Base-by-base conservation (phyloP, 2,329 filamentous ascomycete genomes). In the Microdochium paspali region DNA sequence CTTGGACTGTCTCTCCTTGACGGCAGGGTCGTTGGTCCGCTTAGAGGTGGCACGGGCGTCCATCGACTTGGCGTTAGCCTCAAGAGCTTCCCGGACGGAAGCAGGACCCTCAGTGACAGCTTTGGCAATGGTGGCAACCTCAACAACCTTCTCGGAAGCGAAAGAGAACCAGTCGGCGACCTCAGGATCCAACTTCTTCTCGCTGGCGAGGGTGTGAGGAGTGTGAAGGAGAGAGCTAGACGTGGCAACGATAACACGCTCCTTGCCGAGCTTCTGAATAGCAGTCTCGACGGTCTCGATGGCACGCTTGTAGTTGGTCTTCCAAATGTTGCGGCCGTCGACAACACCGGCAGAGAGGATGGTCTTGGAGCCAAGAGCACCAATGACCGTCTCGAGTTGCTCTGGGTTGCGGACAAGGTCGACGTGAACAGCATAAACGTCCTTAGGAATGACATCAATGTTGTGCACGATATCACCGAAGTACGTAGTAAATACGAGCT, bases 391-490 rank as follows among this genome's bases (percentile, higher is more conserved):
- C 53, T 93, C 83, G 55, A 98, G 85, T 78, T 98, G 93, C 79
- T 97, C 91, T 48, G 93, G 93, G 80, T 96, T 91, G 69, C 93
- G 90, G 71, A 97, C 93, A 57, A 97, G 85, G 72, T 98, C 93
- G 58, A 97, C 67, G 78, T 98, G 93, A 59, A 98, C 79, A 62
- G 79, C 91, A 69, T 94, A 81, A 64, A 95, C 71, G 62, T 80
- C 80, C 67, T 84, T 80, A 65, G 88, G 80, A 61, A 98, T 72
- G 58, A 89, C 82, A 64, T 96, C 90, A 59, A 96, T 82, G 84
- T 98, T 98, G 86, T 98, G 93, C 62, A 97, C 89, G 58, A 98
- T 90, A 71, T 98, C 93, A 76, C 93, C 93, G 66, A 98, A 98
- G 83, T 97, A 98, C 65, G 93, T 97, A 68, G 93, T 86, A 63